Evolutionary conservation across 2,329 filamentous ascomycete species (phyloP), one percentile per base, ranked within the genome.

Genomic region (Nakataea oryzae): DNA sequence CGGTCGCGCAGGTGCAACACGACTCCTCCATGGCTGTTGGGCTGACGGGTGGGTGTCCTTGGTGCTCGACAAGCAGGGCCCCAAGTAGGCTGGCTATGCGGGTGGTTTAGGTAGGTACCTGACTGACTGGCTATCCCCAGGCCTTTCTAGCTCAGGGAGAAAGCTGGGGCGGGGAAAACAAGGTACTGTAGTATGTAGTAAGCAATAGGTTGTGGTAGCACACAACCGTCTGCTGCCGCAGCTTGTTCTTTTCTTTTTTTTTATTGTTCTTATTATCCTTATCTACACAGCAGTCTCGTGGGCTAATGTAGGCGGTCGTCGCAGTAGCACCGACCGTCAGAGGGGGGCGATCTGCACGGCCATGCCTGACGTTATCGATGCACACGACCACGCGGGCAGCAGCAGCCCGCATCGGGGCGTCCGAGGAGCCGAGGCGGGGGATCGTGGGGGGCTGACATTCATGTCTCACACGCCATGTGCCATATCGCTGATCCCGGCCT

Each of bases 1-100:
- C 74, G 28, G 78, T 78, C 32, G 88, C 86, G 73, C 88, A 92
- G 27, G 87, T 91, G 71, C 87, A 90, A 74, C 88, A 91, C 17
- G 82, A 79, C 71, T 79, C 76, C 60, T 79, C 76, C 61, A 68
- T 65, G 55, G n/a, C 41, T 50, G 5, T 9, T n/a, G n/a, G n/a
- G n/a, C n/a, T n/a, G n/a, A n/a, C n/a, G n/a, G n/a, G n/a, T n/a
- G n/a, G n/a, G n/a, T n/a, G n/a, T n/a, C n/a, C n/a, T n/a, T n/a
- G n/a, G n/a, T n/a, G n/a, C n/a, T n/a, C n/a, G n/a, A n/a, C n/a
- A n/a, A n/a, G n/a, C n/a, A n/a, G n/a, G n/a, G n/a, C n/a, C n/a
- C n/a, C n/a, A n/a, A n/a, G n/a, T n/a, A n/a, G n/a, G n/a, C n/a
- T n/a, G n/a, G n/a, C n/a, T n/a, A n/a, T n/a, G n/a, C n/a, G n/a